Evolutionary conservation across 1,284 basidiomycete species (phyloP), one percentile per base, ranked within the genome.

Genomic region (Phylloporus sp.): DNA sequence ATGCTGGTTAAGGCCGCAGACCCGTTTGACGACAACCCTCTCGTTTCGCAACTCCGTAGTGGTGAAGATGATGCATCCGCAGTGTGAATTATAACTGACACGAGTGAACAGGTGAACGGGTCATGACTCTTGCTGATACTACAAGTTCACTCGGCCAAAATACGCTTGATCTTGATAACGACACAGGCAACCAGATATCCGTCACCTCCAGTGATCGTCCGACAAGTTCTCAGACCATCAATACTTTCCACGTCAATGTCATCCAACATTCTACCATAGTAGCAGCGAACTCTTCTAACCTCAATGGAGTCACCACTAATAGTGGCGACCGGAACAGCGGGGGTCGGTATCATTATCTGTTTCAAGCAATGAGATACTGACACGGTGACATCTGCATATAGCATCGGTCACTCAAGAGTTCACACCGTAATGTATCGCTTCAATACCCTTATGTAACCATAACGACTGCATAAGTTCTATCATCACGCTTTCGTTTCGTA

Each of bases 251-350:
- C 20, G 37, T 40, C 24, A 24, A 54, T 20, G 32, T 65, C 32
- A 26, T 49, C 42, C 42, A 56, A 6, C 40, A 68, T 37, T 59
- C 66, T 8, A n/a, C n/a, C n/a, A 37, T 70, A 37, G 34, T 69
- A 18, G 11, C 54, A 2, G 6, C 64, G 17, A 56, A 49, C 17
- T 70, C 67, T 11, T 68, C 69, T 12, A 44, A n/a, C 4, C 3
- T 60, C n/a, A n/a, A 0, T 13, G 55, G 37, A 28, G 0, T 53
- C 26, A 63, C 64, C 24, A 0, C 22, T 20, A 64, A 47, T 20
- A n/a, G 2, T 22, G 50, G 40, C 10, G 31, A 51, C 3, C n/a
- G 10, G 15, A 56, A 44, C 13, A 61, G 66, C 11, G 69, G 60
- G 32, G 69, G 67, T 60, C 6, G 24, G 64, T 29, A 22, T 49